Evolutionary conservation across 2,329 filamentous ascomycete genomes (phyloP), one percentile per base, ranked within the genome.

Genomic region (Penicillium sp.): DNA sequence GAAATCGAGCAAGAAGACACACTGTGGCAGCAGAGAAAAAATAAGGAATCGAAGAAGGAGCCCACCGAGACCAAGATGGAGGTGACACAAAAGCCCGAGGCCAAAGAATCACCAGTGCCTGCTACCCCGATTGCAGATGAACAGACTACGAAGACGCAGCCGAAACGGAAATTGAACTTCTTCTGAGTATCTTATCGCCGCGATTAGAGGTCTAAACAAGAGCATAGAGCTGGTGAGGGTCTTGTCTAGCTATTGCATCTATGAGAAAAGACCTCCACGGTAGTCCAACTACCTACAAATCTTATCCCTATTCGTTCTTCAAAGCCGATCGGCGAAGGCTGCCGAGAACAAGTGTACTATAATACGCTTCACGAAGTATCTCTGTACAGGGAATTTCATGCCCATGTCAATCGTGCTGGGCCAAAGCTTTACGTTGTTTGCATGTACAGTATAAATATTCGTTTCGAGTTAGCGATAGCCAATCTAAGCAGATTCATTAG

Each of bases 1-100:
- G 75, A 78, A 57, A 76, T 78, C 33, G 73, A 75, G 53, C 67
- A 69, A 37, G 76, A 77, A 58, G 75, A 77, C 58, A 71, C 69
- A 4, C 44, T 72, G 19, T 77, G 73, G 75, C 71, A 72, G 48
- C 50, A 61, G 33, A 49, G 57, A 5, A 50, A 55, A 11, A 35
- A 56, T 13, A 53, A 64, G 27, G 42, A 69, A 27, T 0, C 50
- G 4, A 55, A 54, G 46, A 51, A 50, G n/a, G 33, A 59, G 45
- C 14, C 56, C 2, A 42, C 53, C 23, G 33, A 61, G 43, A 53
- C 61, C 37, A 39, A 60, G 33, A 55, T 56, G 21, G 50, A 60
- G 31, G 31, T 53, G 16, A 31, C 45, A 27, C 56, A 58, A 52
- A 48, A 48, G n/a, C 16, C 48, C 6, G 31, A 54, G 53, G 58